Conservation (phyloP, 495 filamentous ascomycete genomes). For the Immersiella caudata region DNA sequence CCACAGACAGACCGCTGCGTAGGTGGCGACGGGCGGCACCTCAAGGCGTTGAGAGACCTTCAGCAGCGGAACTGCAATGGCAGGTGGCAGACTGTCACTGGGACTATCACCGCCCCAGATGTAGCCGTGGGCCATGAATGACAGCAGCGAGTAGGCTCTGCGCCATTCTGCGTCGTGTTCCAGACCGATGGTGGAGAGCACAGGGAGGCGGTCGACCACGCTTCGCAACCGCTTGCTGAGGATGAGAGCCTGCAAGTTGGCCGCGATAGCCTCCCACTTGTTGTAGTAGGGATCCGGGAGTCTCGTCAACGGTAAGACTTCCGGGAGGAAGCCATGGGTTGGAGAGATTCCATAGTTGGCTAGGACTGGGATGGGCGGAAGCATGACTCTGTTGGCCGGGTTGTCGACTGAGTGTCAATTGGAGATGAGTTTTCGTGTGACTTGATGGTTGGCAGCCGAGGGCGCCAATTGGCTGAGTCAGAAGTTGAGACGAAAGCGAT, state of each 20-base stretch:
- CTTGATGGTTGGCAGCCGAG: constrained; percentile 21
- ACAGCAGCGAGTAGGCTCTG: constrained; percentile 83
- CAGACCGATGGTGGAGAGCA: constrained; percentile 79
- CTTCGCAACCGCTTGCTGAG: constrained; percentile 77
- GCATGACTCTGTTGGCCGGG: constrained; percentile 58
- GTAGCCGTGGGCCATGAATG: constrained; percentile 88
- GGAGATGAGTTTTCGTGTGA: background rate
- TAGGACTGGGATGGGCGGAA: constrained; percentile 76
- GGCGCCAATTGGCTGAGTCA: constrained; percentile 7
- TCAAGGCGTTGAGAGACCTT: constrained; percentile 78
- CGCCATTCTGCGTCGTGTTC: constrained; percentile 86
- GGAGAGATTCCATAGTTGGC: constrained; percentile 87
- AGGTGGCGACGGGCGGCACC: constrained; percentile 91
- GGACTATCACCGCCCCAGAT: constrained; percentile 92
- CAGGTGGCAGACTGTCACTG: constrained; percentile 77
- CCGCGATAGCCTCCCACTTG: constrained; percentile 83
- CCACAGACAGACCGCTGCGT: constrained; percentile 89
- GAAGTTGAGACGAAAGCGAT: constrained; percentile 4
- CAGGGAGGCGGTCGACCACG: constrained; percentile 74
- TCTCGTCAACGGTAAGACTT: constrained; percentile 73
- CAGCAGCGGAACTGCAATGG: constrained; percentile 82
- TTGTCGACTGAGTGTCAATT: constrained; percentile 9
- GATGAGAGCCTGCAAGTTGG: constrained; percentile 85
- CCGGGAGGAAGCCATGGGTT: constrained; percentile 84
- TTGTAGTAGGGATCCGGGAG: constrained; percentile 89